These are phyloP conservation scores for Verticillium dahliae DNA, from an alignment of 2,329 filamentous ascomycete species.

Conservation along the genomic window DNA sequence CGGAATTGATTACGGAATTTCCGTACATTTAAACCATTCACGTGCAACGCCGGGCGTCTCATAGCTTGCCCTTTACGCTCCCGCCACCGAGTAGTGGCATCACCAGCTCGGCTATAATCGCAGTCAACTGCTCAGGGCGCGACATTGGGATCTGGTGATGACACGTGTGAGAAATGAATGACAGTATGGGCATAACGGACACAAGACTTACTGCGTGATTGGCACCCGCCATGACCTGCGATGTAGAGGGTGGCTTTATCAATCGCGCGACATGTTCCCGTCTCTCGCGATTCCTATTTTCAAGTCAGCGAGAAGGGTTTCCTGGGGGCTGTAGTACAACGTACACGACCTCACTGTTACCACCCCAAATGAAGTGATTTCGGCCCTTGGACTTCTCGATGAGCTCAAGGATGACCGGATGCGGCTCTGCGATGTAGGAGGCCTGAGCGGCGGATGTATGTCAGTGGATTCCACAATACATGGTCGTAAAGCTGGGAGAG, in stretches of 20 bases:
- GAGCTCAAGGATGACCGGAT: slow-evolving; percentile 2
- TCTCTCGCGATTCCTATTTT: background rate
- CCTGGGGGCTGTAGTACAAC: background rate
- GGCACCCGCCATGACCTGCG: slow-evolving; percentile 2
- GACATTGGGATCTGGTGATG: slow-evolving; percentile 7
- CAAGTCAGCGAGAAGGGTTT: background rate
- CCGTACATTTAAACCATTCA: background rate
- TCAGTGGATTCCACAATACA: background rate
- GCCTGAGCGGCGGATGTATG: background rate
- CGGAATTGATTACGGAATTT: background rate
- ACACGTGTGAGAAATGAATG: background rate
- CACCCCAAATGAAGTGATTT: slow-evolving; percentile 6
- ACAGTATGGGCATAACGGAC: background rate
- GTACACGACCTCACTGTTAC: slow-evolving; percentile 4
- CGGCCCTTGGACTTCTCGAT: background rate
- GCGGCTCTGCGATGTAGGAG: slow-evolving; percentile 4
- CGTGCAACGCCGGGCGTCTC: background rate
- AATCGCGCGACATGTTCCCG: slow-evolving; percentile 1
- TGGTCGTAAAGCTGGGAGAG: too few relatives aligned
- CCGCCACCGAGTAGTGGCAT: background rate
- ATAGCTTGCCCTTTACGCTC: background rate
- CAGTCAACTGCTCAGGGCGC: slow-evolving; percentile 1
- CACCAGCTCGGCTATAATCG: slow-evolving; percentile 1
- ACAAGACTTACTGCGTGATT: slow-evolving; percentile 1
- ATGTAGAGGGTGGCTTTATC: slow-evolving; percentile 1